Conservation (phyloP, 2,329 filamentous ascomycete genomes). For the Claviceps digitariae region DNA sequence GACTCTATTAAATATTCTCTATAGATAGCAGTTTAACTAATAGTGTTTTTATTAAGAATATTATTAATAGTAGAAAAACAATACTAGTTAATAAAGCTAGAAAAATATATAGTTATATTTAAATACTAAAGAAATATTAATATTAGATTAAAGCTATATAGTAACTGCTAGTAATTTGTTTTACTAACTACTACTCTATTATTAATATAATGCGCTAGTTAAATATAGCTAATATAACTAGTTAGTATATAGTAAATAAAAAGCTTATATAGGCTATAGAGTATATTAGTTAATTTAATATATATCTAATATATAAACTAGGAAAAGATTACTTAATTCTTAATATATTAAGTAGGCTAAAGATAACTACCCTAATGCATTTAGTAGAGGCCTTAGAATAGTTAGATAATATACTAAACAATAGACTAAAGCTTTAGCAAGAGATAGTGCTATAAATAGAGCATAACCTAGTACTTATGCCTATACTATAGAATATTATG, state of each 20-base stretch:
- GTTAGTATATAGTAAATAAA: not conserved
- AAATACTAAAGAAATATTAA: not conserved
- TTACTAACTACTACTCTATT: not conserved
- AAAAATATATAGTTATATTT: not conserved
- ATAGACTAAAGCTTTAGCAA: not conserved
- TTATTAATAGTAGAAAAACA: not conserved
- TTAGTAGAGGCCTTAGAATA: too few relatives aligned
- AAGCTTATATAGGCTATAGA: not conserved
- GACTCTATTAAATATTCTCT: too few relatives aligned
- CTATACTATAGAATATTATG: not conserved
- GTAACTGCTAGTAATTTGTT: not conserved
- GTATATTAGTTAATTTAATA: not conserved
- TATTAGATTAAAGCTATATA: not conserved
- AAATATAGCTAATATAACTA: not conserved
- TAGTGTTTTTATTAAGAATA: not conserved
- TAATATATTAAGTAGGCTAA: not conserved
- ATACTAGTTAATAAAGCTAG: not conserved
- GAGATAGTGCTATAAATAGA: fast-evolving
- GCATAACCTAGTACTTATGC: not conserved
- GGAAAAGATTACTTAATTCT: not conserved
- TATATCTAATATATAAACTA: not conserved
- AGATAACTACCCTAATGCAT: not conserved
- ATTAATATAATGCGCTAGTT: not conserved
- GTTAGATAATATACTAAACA: not conserved
- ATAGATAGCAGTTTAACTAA: not conserved